Percentiles rank a stretch among this genome's conserved stretches.
Conservation (phyloP, 2,329 filamentous ascomycete genomes). For the Aspergillus sp. region DNA sequence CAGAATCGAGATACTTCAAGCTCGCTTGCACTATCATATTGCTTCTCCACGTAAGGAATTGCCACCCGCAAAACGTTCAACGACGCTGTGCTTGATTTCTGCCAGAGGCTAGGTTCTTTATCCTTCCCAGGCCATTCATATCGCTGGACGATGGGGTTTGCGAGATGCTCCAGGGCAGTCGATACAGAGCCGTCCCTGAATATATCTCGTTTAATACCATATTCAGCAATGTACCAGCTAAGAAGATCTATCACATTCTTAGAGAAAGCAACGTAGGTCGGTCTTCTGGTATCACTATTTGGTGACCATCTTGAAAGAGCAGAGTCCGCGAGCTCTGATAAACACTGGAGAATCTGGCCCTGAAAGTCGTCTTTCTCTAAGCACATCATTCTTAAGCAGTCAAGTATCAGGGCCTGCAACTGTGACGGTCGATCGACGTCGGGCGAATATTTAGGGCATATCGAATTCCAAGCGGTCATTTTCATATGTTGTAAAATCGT, state of each 20-base stretch:
- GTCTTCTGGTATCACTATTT: slow-evolving; percentile 49
- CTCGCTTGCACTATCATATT: slow-evolving; percentile 28
- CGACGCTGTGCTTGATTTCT: slow-evolving; percentile 69
- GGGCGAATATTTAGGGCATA: slow-evolving; percentile 39
- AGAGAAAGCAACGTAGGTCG: slow-evolving; percentile 86
- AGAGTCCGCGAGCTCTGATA: slow-evolving; percentile 69
- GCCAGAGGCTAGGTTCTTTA: slow-evolving; percentile 73
- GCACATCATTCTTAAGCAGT: slow-evolving; percentile 37
- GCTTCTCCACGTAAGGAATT: slow-evolving; percentile 59
- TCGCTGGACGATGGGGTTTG: slow-evolving; percentile 71
- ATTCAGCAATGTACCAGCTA: slow-evolving; percentile 40
- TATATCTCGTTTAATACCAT: slow-evolving; percentile 60
- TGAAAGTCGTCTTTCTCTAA: slow-evolving; percentile 39
- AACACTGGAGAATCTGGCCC: slow-evolving; percentile 37
- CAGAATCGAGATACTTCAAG: slow-evolving; percentile 62
- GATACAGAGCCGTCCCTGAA: slow-evolving; percentile 68
- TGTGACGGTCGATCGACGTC: slow-evolving; percentile 40
- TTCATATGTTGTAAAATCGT: slow-evolving; percentile 71
- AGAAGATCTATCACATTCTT: slow-evolving; percentile 76
- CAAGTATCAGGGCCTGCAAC: slow-evolving; percentile 35
- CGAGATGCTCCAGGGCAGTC: slow-evolving; percentile 65
- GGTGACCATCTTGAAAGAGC: slow-evolving; percentile 44
- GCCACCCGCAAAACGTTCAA: slow-evolving; percentile 68
- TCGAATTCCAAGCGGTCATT: slow-evolving; percentile 70
- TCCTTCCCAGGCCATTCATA: slow-evolving; percentile 74